A percentile compares a stretch with the other conserved stretches of the same genome.
These are phyloP conservation scores for Lasiodiplodia gonubiensis DNA, from an alignment of 2,329 filamentous ascomycete genomes.

Conservation along the genomic window DNA sequence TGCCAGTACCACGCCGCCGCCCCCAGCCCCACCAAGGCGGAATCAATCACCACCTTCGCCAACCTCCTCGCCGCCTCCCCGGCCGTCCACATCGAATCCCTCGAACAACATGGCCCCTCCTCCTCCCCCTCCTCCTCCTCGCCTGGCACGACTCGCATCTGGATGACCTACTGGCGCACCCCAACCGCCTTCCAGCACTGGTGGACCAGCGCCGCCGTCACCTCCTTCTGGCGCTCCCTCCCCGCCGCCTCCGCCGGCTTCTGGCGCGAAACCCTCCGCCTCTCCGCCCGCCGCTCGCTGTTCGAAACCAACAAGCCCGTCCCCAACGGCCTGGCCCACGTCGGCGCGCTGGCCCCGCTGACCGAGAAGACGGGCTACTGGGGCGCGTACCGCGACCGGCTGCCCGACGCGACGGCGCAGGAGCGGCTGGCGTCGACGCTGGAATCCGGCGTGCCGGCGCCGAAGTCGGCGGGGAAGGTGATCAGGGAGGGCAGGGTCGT, in stretches of 20 bases:
- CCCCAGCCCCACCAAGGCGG: background rate
- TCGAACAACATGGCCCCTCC: background rate
- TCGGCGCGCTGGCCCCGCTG: background rate
- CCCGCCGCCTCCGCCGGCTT: background rate
- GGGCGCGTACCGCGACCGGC: constrained; percentile 12
- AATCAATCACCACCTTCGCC: background rate
- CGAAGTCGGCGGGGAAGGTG: too few species aligned
- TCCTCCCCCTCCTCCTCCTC: background rate
- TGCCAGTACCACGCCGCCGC: background rate
- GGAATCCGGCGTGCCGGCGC: background rate
- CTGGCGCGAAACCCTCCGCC: background rate
- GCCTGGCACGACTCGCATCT: background rate
- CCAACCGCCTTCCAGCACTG: background rate
- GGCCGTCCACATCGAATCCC: background rate
- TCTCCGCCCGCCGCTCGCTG: background rate
- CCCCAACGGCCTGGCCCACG: background rate
- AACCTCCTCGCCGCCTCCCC: background rate
- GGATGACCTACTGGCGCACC: constrained; percentile 10
- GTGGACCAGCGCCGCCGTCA: background rate
- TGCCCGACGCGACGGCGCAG: background rate
- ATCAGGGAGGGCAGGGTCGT: background rate
- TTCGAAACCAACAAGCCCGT: constrained; percentile 8
- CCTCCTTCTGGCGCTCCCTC: constrained; percentile 1
- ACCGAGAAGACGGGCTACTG: constrained; percentile 13
- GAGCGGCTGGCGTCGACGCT: background rate